phyloP scores from a whole-genome alignment of 345 rosid genomes.

The Cardamine resedifolia region DNA sequence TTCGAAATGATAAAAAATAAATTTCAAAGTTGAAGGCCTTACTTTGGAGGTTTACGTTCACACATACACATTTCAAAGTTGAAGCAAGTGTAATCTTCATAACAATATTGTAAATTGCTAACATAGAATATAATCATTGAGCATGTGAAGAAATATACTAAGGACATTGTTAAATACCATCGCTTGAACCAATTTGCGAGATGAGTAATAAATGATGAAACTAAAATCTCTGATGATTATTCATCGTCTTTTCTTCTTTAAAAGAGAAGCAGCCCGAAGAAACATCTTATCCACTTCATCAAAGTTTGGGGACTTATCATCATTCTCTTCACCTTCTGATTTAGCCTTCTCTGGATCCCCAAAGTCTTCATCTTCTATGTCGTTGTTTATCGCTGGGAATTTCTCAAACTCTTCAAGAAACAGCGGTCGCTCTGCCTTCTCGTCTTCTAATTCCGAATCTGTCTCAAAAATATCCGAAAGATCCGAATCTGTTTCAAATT shows the following conservation, averaged over 20 bases:
- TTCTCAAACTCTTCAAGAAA: constrained; percentile 74
- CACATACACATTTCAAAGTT: neutral
- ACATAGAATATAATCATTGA: neutral
- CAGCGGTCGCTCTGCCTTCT: constrained; percentile 49
- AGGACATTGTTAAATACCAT: neutral
- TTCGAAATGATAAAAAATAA: neutral
- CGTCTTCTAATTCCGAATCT: constrained; percentile 58
- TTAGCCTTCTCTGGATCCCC: constrained; percentile 41
- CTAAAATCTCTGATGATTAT: neutral
- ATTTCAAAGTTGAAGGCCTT: too few relatives aligned
- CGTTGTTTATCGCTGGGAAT: constrained; percentile 49
- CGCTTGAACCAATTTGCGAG: neutral
- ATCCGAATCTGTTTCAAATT: constrained; percentile 61
- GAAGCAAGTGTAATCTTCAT: neutral
- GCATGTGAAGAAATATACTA: neutral
- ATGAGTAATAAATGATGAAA: neutral
- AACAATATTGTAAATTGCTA: constrained; percentile 3
- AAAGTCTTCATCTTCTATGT: constrained; percentile 51
- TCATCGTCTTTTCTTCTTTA: constrained; percentile 61
- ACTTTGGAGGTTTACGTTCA: neutral
- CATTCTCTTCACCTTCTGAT: constrained; percentile 34
- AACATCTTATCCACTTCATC: constrained; percentile 86
- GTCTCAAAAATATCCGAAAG: constrained; percentile 87
- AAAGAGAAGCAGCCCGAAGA: constrained; percentile 73
- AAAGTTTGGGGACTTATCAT: constrained; percentile 48